Conservation (phyloP, 1,284 basidiomycete genomes). For the Cystobasidiaceae sp. region DNA sequence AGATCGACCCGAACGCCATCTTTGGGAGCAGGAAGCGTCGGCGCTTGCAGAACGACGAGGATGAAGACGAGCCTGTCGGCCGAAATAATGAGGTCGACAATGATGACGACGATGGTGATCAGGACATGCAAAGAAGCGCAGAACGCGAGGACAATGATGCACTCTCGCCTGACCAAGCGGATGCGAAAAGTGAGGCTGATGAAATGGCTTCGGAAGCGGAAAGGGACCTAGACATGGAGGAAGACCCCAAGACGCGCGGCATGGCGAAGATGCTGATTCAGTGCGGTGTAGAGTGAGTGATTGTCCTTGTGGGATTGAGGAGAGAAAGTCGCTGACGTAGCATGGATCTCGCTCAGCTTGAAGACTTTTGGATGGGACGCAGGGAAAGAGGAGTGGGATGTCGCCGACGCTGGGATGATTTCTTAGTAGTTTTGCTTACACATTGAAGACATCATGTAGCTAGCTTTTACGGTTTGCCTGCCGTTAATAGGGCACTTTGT, state of each 20-base stretch:
- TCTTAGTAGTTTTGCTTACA: too few species aligned
- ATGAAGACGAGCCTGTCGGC: background rate
- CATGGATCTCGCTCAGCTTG: background rate
- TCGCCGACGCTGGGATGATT: too few species aligned
- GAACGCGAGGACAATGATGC: constrained; percentile 2
- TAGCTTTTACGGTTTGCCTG: too few species aligned
- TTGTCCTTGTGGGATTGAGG: too few species aligned
- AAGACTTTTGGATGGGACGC: constrained; percentile 25
- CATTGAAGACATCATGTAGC: too few species aligned
- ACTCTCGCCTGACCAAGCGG: background rate
- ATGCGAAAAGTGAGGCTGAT: background rate
- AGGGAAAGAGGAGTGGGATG: constrained; percentile 24
- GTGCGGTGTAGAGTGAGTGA: constrained; percentile 24
- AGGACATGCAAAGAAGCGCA: too few species aligned
- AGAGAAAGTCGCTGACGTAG: background rate
- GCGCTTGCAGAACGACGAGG: background rate
- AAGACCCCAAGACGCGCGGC: constrained; percentile 7
- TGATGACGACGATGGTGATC: background rate
- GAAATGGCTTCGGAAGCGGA: background rate
- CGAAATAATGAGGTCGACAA: background rate
- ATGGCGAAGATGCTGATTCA: constrained; percentile 23
- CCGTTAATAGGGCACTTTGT: too few species aligned
- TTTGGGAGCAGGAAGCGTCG: background rate
- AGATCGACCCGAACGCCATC: background rate
- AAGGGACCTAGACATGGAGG: background rate